Evolutionary conservation across 2,329 filamentous ascomycete genomes (phyloP), one percentile per base, ranked within the genome.

Genomic region (Hymenoscyphus occultus): DNA sequence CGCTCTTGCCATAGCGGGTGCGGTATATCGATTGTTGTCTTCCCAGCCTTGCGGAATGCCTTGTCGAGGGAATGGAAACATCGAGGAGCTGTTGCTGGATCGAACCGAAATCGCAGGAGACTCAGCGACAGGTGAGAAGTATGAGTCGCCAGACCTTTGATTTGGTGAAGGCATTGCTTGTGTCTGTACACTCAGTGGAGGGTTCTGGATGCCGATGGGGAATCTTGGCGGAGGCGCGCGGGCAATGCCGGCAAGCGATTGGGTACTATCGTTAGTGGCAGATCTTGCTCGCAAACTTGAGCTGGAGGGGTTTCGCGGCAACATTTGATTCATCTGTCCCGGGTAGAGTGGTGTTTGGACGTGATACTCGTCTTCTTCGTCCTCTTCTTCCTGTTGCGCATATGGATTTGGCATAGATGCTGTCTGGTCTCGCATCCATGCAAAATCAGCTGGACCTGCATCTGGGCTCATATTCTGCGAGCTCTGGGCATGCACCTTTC

Each of bases 121-220:
- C 63, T 97, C 93, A 40, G 84, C 85, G 1, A 89, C 84, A 0
- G 95, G 95, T 0, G 94, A 98, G 77, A 99, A 99, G 78, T 97
- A 98, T 3, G 93, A 97, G 65, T 93, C 92, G 5, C 73, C 74
- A 39, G 66, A 68, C 59, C 71, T 69, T 59, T 72, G 70, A 48
- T 66, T 65, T 45, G 75, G 74, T 6, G 78, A 77, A 60, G 81
- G 78, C 57, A 79, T 75, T 19, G 73, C 69, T 68, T 83, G 80
- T 0, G 85, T 88, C 72, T 94, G 90, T 32, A 97, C 78, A 67
- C 87, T 92, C 56, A 97, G 83, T 1, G 84, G 81, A 0, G 82
- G 82, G 35, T 83, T 81, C 39, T 85, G 85, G 65, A 90, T 78
- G 10, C 65, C 69, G 70, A 76, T 71, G 9, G 91, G 90, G 76